Base-by-base conservation (phyloP, 495 filamentous ascomycete species). In the Lophiostoma macrostomum region DNA sequence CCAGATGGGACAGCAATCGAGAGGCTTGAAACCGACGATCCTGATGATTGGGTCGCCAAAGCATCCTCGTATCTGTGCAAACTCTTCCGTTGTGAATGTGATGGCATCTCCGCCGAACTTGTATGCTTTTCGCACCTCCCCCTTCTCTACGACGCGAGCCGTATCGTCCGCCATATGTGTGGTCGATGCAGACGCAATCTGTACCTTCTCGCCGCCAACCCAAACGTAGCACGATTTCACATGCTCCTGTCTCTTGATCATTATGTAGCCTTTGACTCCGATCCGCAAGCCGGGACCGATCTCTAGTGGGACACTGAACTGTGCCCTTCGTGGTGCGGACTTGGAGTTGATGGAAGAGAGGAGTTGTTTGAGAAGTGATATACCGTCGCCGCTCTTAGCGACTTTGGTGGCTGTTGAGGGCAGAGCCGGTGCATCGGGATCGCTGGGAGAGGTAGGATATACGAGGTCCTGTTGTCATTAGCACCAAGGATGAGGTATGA, bases 61-160 rank as follows among this genome's bases (percentile, higher is more conserved):
- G 51, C 54, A 58, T 25, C 87, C 69, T 32, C 85, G 81, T 53
- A 99, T 73, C 13, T 76, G 71, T 51, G 83, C 82, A 50, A 87
- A 78, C 66, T 97, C 93, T 27, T 96, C 90, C 1, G 79, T 74
- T 1, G 81, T 84, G 69, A 99, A 99, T 16, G 83, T 71, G 35
- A 99, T 80, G 43, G 90, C 86, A 57, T 95, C 88, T 16, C 88
- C 90, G 25, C 91, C 94, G 58, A 96, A 97, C 61, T 91, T 95
- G 73, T 91, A 99, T 0, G 91, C 94, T 63, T 95, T 96, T 46
- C 85, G 82, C 29, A 96, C 80, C 53, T 96, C 88, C 7, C 68
- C 67, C 60, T 91, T 91, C 48, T 95, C 88, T 1, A 96, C 81
- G 0, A 78, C 76, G 28, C 83, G 76, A 3, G 82, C 80, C 1